Evolutionary conservation across 192 early-diverging fungal species (phyloP), one percentile per base, ranked within the genome.

Genomic region (Allomyces macrogynus): DNA sequence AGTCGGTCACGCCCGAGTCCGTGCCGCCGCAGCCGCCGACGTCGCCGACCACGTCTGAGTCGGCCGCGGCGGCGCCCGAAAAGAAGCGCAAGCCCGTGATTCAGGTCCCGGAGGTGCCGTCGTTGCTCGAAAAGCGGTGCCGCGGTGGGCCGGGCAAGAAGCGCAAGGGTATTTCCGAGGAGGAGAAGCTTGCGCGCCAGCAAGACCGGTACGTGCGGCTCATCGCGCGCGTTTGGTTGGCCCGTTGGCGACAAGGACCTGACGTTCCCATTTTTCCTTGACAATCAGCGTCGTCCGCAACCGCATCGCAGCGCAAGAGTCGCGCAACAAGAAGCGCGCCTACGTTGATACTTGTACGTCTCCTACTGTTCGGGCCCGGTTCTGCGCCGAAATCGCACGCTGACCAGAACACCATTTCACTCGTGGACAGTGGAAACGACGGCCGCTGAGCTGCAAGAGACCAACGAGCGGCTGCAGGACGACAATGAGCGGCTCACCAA

Each of bases 251-350:
- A 7, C 7, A 8, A 7, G 32, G 32, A 7, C 0, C 32, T 40
- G 32, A 40, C 32, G 7, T 40, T 7, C 32, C 8, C 32, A 0
- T 8, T 40, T 40, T 7, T 40, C 32, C 32, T 40, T 40, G 32
- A 40, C 32, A 2, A 20, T 57, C 49, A 57, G 86, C 65, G 77
- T 84, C 18, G 67, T 88, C 43, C 77, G 84, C 25, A 88, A 88
- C 73, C 80, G 86, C 5, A 78, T 78, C 26, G 86, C 86, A 9
- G 86, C 86, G 27, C 86, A 88, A 69, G 84, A 85, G 42, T 86
- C 84, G n/a, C 78, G 86, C 64, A 84, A 88, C 68, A 86, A 85
- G 70, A 88, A 88, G 60, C 75, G 81, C 42, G 77, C 78, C 54
- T 86, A 86, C 70, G 70, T 86, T 12, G 67, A 73, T 0, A 66